These are phyloP conservation scores for Rhizophora apiculata DNA, from an alignment of 345 rosid genomes.

Conservation along the genomic window DNA sequence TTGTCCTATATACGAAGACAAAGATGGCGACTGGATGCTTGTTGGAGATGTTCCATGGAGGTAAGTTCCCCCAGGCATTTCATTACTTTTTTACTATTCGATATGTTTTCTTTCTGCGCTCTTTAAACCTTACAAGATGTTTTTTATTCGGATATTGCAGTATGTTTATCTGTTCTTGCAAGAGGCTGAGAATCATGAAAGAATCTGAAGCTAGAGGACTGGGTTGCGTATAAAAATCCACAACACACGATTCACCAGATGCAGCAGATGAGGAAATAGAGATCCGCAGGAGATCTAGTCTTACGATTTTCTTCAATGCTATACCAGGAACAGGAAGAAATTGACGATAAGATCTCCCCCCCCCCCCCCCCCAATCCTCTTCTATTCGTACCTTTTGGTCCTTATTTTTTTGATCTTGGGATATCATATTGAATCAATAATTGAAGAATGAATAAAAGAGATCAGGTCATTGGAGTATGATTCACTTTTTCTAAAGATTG, in stretches of 20 bases:
- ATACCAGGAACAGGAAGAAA: neutral
- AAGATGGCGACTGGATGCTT: neutral
- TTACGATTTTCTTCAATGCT: neutral
- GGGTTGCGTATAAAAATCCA: neutral
- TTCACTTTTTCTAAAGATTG: too few species aligned
- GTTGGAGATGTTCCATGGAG: slow-evolving; percentile 3
- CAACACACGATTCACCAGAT: neutral
- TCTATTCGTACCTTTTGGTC: neutral
- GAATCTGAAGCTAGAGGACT: neutral
- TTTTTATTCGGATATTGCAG: slow-evolving; percentile 1
- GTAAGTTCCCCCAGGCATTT: slow-evolving; percentile 3
- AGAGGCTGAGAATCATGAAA: neutral
- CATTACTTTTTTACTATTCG: neutral
- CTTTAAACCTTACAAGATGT: neutral
- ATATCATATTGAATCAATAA: neutral
- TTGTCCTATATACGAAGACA: slow-evolving; percentile 6
- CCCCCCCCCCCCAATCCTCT: neutral
- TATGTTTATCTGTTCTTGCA: slow-evolving; percentile 19
- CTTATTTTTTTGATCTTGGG: neutral
- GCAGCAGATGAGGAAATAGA: neutral
- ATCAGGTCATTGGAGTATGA: too few species aligned
- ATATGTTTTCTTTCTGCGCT: neutral
- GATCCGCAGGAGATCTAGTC: neutral
- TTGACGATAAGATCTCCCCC: neutral
- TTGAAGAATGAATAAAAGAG: neutral